Evolutionary conservation across 306 rosid genomes (phyloP), one percentile per base, ranked within the genome.

Genomic region (Gastrolobium bilobum): DNA sequence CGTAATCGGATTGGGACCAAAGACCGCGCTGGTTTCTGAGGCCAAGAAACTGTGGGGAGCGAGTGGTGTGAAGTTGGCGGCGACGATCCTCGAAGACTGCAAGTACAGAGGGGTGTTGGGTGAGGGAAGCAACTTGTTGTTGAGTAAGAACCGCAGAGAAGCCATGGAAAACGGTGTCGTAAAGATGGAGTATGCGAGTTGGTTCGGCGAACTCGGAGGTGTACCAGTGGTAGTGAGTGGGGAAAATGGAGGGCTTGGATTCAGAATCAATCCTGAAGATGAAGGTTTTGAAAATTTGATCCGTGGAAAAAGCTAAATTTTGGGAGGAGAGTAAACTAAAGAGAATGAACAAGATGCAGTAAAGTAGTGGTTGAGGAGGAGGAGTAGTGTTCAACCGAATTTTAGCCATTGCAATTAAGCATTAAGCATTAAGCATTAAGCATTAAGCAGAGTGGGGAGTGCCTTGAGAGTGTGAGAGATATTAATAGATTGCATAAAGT

Each of bases 21-120:
- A 94, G 89, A 5, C 98, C 98, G 1, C 85, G 89, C 82, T 94
- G 98, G 91, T 84, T 94, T 2, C 97, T 67, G 38, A 94, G 98
- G 30, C 98, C 98, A 1, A 94, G 88, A 40, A 94, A 94, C 78
- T 94, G 97, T 1, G 98, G 98, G 15, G 98, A 90, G 77, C 98
- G 98, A 5, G 98, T 94, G 39, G 98, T 94, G 84, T 94, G 98
- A 35, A 94, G 94, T 0, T 81, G 79, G 2, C 97, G 93, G 62
- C 91, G 91, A 3, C 88, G 89, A 73, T 94, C 98, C 73, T 90
- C 84, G 52, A 90, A 86, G 1, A 89, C 92, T 4, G 96, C 94
- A 14, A 92, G 94, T 2, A 92, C 86, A 0, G 97, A 89, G 3
- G 94, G 88, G 74, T 92, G 90, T 1, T 73, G 10, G 10, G 84